Base-by-base conservation (phyloP, 1,284 basidiomycete species). In the Rhodofomes roseus region DNA sequence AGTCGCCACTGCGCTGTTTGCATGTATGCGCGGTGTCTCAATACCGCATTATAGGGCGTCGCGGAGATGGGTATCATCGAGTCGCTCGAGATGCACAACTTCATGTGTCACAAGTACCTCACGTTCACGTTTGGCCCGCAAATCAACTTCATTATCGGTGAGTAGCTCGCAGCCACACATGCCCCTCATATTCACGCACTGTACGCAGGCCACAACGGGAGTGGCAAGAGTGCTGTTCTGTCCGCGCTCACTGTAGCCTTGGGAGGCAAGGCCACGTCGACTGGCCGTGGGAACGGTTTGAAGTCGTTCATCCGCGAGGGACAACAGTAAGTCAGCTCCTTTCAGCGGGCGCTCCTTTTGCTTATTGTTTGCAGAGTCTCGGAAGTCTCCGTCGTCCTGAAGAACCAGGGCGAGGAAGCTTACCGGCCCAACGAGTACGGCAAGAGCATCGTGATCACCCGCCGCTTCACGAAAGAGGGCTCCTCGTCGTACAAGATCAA, bases 81-180 rank as follows among this genome's bases (percentile, higher is more conserved):
- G 68, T 81, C 80, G 25, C 84, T 99, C 55, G 89, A 93, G 68
- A 85, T 97, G 81, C 81, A 87, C 70, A 91, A 98, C 73, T 99
- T 99, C 76, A 98, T 99, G 96, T 98, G 95, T 72, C 97, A 99
- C 77, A 82, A 86, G 69, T 87, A 84, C 72, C 81, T 96, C 52
- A 85, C 81, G 0, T 91, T 97, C 73, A 79, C 82, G 5, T 93
- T 97, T 65, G 93, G 90, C 0, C 88, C 90, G 2, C 93, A 95
- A 72, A 91, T 98, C 71, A 98, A 99, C 76, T 98, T 99, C 71
- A 90, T 99, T 65, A 96, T 98, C 59, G 97, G 97, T 81, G 76
- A 72, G 80, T 84, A 11, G 37, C 29, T 46, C 22, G 20, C 29
- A 34, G 34, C 52, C 41, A 25, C 22, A 36, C 34, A 22, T 7